Percentiles rank a stretch among this genome's conserved stretches.
Conservation (phyloP, 108 stramenopile genomes). For the Cyclotella atomus region DNA sequence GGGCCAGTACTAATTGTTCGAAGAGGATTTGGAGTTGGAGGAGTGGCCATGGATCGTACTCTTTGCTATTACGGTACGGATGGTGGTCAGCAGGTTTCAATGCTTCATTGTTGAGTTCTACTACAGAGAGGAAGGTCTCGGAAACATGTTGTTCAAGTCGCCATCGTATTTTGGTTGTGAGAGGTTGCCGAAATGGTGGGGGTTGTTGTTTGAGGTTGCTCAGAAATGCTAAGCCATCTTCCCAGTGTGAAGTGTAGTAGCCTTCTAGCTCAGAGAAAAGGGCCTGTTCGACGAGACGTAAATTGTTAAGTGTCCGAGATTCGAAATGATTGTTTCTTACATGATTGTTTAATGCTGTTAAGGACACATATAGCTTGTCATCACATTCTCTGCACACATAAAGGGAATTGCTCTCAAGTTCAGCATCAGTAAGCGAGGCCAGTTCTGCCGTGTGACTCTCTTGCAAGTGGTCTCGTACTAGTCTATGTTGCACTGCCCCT, state of each 20-base stretch:
- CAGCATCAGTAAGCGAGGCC: background rate
- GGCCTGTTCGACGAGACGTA: background rate
- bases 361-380: background rate
- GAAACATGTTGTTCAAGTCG: background rate
- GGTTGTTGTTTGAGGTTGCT: background rate
- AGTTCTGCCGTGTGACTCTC: too few relatives aligned
- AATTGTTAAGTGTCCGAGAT: background rate
- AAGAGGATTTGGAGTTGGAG: too few relatives aligned
- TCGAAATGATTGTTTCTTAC: background rate
- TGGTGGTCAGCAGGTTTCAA: too few relatives aligned
- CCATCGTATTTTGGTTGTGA: background rate
- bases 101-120: too few relatives aligned
- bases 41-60: too few relatives aligned
- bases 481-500: too few relatives aligned
- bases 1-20: too few relatives aligned
- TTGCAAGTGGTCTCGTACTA: too few relatives aligned
- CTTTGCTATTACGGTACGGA: too few relatives aligned
- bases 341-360: background rate
- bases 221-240: background rate
- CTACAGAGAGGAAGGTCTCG: too few relatives aligned
- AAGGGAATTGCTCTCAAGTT: background rate
- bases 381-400: background rate
- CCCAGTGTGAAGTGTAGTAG: background rate
- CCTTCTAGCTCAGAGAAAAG: background rate
- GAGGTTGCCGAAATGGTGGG: background rate